These are phyloP conservation scores for Schizothecium vesticola DNA, from an alignment of 495 filamentous ascomycete species.

Conservation along the genomic window DNA sequence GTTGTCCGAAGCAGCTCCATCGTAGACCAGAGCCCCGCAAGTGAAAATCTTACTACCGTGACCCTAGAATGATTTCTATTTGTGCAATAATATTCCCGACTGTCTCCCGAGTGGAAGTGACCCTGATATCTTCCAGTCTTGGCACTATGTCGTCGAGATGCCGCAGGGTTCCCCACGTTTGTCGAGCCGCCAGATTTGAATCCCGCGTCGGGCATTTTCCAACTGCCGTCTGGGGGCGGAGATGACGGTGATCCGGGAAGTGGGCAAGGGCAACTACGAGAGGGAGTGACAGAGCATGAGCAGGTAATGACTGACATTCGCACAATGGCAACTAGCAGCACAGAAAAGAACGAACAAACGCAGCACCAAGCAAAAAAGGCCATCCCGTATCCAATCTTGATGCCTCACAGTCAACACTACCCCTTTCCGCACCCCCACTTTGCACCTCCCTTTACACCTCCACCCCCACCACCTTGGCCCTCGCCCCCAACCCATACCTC, in stretches of 20 bases:
- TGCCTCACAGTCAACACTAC: neutral
- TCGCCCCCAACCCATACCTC: constrained; percentile 14
- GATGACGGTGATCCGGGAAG: too few species aligned
- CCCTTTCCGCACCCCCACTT: neutral
- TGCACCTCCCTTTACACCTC: neutral
- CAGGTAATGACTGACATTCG: neutral
- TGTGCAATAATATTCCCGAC: neutral
- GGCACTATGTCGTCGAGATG: neutral
- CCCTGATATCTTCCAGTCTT: neutral
- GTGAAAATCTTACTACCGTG: neutral
- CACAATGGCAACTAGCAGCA: neutral
- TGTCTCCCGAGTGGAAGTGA: neutral
- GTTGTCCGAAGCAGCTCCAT: neutral
- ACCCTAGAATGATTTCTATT: neutral
- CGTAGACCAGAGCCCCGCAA: neutral
- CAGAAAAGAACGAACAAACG: neutral
- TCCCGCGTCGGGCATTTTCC: neutral
- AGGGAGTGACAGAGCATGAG: neutral
- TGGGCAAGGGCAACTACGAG: neutral
- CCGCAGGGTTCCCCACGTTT: neutral
- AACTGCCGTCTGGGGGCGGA: too few species aligned
- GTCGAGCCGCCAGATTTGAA: neutral
- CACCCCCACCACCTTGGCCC: neutral
- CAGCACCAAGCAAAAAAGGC: neutral
- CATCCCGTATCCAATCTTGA: neutral